Evolutionary conservation across 2,329 filamentous ascomycete genomes (phyloP).

Genomic region (Pseudogymnoascus sp.): DNA sequence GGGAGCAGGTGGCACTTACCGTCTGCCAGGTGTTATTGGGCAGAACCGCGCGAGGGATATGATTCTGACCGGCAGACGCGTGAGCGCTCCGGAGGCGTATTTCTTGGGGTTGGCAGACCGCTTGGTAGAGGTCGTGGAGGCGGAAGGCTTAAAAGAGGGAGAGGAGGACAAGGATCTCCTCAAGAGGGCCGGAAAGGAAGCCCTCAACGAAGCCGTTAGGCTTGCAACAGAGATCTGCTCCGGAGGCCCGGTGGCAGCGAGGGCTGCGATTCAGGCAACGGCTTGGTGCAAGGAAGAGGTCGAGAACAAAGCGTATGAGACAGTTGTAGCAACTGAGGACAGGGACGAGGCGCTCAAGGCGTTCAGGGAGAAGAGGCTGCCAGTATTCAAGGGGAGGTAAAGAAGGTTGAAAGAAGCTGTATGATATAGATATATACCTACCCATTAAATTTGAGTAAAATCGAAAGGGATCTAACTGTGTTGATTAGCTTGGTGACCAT

Average conservation of each 20-base stretch:
- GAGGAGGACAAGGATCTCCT: slow-evolving; percentile 39
- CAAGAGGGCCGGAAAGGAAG: slow-evolving; percentile 54
- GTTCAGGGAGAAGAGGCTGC: slow-evolving; percentile 69
- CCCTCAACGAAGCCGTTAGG: slow-evolving; percentile 66
- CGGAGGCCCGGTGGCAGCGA: slow-evolving; percentile 75
- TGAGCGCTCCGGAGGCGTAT: slow-evolving; percentile 78
- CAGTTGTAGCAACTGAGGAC: slow-evolving; percentile 77
- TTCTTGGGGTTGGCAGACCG: slow-evolving; percentile 84
- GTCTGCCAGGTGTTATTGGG: slow-evolving; percentile 76
- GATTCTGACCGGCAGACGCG: slow-evolving; percentile 80
- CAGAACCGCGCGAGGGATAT: slow-evolving; percentile 76
- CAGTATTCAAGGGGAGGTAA: slow-evolving; percentile 54
- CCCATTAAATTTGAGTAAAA: background rate
- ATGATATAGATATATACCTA: background rate
- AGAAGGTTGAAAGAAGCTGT: background rate
- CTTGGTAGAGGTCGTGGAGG: slow-evolving; percentile 68
- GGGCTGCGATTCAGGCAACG: slow-evolving; percentile 72
- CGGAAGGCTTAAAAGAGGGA: slow-evolving; percentile 38
- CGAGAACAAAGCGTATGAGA: slow-evolving; percentile 82
- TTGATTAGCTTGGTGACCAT: background rate
- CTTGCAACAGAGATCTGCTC: slow-evolving; percentile 81
- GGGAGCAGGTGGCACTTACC: slow-evolving; percentile 85
- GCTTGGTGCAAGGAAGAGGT: slow-evolving; percentile 61
- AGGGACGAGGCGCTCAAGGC: slow-evolving; percentile 79
- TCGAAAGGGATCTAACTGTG: background rate